These are phyloP conservation scores for Trametopsis cervina DNA, from an alignment of 768 basidiomycete species.

Conservation along the genomic window DNA sequence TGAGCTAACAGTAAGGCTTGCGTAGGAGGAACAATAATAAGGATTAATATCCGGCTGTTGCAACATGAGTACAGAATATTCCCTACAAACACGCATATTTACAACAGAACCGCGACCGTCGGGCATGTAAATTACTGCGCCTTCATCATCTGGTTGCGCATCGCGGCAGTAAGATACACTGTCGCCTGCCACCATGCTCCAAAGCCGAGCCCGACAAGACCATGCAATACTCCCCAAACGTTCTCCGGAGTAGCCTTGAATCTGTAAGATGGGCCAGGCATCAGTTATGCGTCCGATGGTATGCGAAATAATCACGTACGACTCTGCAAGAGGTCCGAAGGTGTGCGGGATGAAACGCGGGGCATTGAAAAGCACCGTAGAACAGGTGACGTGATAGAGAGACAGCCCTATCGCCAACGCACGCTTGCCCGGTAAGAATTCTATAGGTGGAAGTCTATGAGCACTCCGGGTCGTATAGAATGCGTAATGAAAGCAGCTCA, in stretches of 20 bases:
- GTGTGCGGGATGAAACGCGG: slow-evolving; percentile 75
- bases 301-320: slow-evolving; percentile 38
- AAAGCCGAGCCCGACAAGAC: slow-evolving; percentile 63
- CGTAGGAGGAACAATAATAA: too few relatives aligned
- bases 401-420: slow-evolving; percentile 72
- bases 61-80: background rate
- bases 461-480: too few relatives aligned
- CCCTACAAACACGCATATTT: background rate
- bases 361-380: slow-evolving; percentile 67
- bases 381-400: slow-evolving; percentile 66
- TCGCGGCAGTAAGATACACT: slow-evolving; percentile 29
- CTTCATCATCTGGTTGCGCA: slow-evolving; percentile 14
- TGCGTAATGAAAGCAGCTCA: slow-evolving; percentile 24
- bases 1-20: too few relatives aligned
- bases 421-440: slow-evolving; percentile 81
- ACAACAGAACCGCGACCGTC: background rate
- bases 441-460: slow-evolving; percentile 27
- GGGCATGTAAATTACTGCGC: slow-evolving; percentile 8
- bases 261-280: slow-evolving; percentile 25
- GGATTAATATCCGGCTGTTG: too few relatives aligned
- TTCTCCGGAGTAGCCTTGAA: slow-evolving; percentile 63
- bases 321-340: slow-evolving; percentile 54
- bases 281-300: background rate
- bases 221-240: slow-evolving; percentile 69
- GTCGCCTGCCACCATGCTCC: slow-evolving; percentile 82